These are phyloP conservation scores for Podospora tetraspora DNA, from an alignment of 495 filamentous ascomycete species.

Conservation along the genomic window DNA sequence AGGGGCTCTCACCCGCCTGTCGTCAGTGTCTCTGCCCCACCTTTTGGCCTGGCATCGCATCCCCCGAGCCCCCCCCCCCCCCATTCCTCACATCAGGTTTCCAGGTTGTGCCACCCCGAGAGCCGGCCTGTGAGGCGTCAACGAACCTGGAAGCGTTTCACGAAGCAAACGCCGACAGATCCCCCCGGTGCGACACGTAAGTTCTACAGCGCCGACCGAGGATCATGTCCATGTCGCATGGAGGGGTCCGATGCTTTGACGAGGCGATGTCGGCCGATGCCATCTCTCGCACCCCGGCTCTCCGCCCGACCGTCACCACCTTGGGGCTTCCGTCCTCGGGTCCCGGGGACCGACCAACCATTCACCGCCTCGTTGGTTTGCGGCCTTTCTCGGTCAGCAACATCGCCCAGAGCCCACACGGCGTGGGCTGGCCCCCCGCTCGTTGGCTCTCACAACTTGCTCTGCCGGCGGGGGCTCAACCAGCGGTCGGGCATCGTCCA, in stretches of 20 bases:
- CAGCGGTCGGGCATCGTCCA: background rate
- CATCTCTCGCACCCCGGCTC: background rate
- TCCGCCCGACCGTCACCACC: background rate
- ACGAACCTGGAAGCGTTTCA: background rate
- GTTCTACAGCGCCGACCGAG: background rate
- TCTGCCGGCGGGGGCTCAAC: background rate
- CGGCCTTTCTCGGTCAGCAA: slow-evolving; percentile 11
- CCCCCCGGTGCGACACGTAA: background rate
- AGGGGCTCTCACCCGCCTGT: background rate
- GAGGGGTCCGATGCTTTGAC: background rate
- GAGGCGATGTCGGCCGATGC: background rate
- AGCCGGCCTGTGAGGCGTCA: background rate
- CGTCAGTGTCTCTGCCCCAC: background rate
- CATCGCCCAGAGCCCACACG: slow-evolving; percentile 8
- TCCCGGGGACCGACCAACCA: background rate
- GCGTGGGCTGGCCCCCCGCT: background rate
- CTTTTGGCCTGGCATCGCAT: background rate
- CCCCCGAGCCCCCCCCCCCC: no score
- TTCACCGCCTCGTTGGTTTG: slow-evolving; percentile 11
- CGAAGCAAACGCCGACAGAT: background rate
- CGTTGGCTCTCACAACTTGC: background rate
- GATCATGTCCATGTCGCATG: background rate
- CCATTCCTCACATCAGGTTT: background rate
- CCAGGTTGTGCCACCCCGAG: background rate
- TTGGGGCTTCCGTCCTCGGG: background rate